Conservation (phyloP, 768 basidiomycete genomes). For the Pleurotus giganteus region DNA sequence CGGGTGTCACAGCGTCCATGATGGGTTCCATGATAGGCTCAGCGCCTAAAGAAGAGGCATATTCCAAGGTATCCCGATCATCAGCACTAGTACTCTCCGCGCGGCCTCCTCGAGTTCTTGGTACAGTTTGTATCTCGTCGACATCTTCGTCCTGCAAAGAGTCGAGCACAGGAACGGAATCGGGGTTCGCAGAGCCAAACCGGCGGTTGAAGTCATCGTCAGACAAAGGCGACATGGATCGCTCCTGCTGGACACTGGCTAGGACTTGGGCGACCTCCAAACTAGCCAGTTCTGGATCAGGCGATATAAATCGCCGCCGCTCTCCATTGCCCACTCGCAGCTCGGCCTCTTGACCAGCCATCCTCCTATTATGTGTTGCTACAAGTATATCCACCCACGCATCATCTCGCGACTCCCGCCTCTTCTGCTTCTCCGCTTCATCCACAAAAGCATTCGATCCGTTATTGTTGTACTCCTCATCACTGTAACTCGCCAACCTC, state of each 20-base stretch:
- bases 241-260: slow-evolving; percentile 46
- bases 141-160: slow-evolving; percentile 46
- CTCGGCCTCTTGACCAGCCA: slow-evolving; percentile 55
- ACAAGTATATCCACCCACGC: slow-evolving; percentile 90
- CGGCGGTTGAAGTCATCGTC: slow-evolving; percentile 29
- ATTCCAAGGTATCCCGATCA: slow-evolving; percentile 22
- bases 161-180: slow-evolving; percentile 23
- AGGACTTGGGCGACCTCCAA: slow-evolving; percentile 72
- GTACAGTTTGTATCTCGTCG: slow-evolving; percentile 47
- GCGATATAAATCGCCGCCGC: slow-evolving; percentile 27
- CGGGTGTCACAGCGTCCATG: slow-evolving; percentile 8
- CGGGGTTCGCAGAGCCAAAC: slow-evolving; percentile 25
- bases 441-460: slow-evolving; percentile 25
- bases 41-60: slow-evolving; percentile 17
- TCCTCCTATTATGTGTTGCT: slow-evolving; percentile 48
- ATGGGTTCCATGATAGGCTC: slow-evolving; percentile 8
- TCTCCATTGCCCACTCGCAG: slow-evolving; percentile 28
- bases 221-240: slow-evolving; percentile 31
- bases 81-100: slow-evolving; percentile 22
- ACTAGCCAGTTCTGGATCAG: slow-evolving; percentile 71
- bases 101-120: slow-evolving; percentile 29
- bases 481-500: slow-evolving; percentile 64
- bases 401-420: slow-evolving; percentile 57
- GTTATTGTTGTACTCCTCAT: slow-evolving; percentile 40
- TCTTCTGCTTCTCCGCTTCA: slow-evolving; percentile 43